Evolutionary conservation across 1,284 basidiomycete species (phyloP), one percentile per base, ranked within the genome.

Genomic region (Cutaneotrichosporon sp.): DNA sequence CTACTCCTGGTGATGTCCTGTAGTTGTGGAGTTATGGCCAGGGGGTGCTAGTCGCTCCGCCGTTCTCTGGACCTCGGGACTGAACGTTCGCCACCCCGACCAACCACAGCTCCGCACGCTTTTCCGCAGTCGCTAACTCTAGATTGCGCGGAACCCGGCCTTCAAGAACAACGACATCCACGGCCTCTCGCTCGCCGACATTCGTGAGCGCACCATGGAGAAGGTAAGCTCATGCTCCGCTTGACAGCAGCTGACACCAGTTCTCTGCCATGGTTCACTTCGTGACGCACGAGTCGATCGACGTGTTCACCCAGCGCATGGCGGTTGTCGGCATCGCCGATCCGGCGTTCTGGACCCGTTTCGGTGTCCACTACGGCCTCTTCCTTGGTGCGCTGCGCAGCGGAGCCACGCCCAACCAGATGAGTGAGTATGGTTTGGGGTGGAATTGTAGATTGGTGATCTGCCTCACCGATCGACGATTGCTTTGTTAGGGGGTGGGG

Each of bases 331-430:
- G 71, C 26, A 71, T 75, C 47, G 77, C 76, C 44, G 80, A 82
- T 60, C 80, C 80, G 0, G 76, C 72, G 4, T 81, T 80, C 65
- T 80, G 78, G 79, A 81, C 79, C 0, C 65, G 71, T 37, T 79
- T 80, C 60, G 79, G 79, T 51, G 80, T 81, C 4, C 76, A 78
- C 58, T 80, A 79, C 60, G 80, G 79, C 26, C 71, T 81, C 19
- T 80, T 80, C 69, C 67, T 80, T 8, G 77, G 77, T 31, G 71
- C 72, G 11, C 57, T 77, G 12, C 63, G 74, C 37, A 68, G 69
- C 26, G 74, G 73, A 14, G 75, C 75, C 8, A 76, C 76, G 2
- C 60, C 69, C 3, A 68, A 67, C 49, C 74, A 76, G 61, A 61
- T 75, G 43, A 67, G 71, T 71, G 32, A 51, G 71, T 67, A n/a